Evolutionary conservation across 2,329 filamentous ascomycete genomes (phyloP), one percentile per base, ranked within the genome.

Genomic region (Trichoderma arundinaceum): DNA sequence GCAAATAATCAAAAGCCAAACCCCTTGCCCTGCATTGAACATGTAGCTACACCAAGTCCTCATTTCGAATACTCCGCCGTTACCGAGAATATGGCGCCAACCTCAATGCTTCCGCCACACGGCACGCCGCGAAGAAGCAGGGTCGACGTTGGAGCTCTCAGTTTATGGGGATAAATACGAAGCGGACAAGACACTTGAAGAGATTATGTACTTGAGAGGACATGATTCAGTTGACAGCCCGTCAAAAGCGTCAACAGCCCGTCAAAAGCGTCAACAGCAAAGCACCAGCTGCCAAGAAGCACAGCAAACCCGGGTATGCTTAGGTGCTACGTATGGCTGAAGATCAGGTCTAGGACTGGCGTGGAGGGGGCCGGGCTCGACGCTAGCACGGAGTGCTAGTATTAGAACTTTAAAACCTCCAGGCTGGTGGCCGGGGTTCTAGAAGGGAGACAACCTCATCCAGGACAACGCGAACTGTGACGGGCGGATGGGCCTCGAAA

Each of bases 391-490:
- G 32, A 28, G 35, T 49, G 46, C 46, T 61, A 54, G 48, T 28
- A 35, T 53, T 53, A 54, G 59, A 46, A 46, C 59, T 54, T 53
- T 63, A 19, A 54, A 46, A 52, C 49, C 49, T 63, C 49, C 38
- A 63, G 38, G 10, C 49, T 13, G 38, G 49, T 39, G 46, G 56
- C 63, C 54, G 19, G 63, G 63, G 54, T 65, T 65, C 63, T 61
- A 56, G 57, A 66, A 66, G 64, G 51, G 64, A 43, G 62, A 52
- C 38, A n/a, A 43, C 19, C 32, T 8, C 52, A 22, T 46, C 41
- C 51, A 64, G 13, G 19, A 41, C 54, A 33, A 17, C 12, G 57
- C 64, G 51, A 66, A 48, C 39, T 46, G 43, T 57, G 64, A 60
- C 49, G 44, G 19, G 64, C 38, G 22, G 43, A 57, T 15, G 64